These are phyloP conservation scores for Lobosporangium transversale DNA, from an alignment of 192 early-diverging fungal genomes.

Conservation along the genomic window DNA sequence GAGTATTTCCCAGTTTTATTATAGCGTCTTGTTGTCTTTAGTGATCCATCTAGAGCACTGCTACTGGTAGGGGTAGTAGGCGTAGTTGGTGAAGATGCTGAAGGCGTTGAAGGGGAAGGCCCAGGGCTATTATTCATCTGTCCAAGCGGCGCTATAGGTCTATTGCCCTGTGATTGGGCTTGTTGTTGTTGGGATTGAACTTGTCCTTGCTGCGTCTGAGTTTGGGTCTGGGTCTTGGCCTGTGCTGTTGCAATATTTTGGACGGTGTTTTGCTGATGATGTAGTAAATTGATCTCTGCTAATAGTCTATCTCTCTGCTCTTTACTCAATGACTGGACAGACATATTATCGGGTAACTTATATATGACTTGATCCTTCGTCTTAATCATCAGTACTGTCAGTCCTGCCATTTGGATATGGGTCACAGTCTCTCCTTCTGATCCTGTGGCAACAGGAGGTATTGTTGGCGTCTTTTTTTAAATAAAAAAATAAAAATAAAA, in stretches of 20 bases:
- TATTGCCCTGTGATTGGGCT: constrained; percentile 14
- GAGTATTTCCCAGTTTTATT: constrained; percentile 71
- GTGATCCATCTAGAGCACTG: not conserved
- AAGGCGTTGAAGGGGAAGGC: not conserved
- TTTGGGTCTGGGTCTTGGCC: constrained; percentile 40
- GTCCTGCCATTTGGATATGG: constrained; percentile 54
- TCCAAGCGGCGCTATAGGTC: constrained; percentile 23
- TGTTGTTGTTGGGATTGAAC: constrained; percentile 29
- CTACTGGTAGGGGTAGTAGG: constrained; percentile 14
- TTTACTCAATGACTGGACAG: constrained; percentile 54
- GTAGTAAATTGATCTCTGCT: constrained; percentile 59
- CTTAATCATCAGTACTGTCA: constrained; percentile 56
- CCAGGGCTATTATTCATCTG: not conserved
- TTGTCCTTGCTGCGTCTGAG: constrained; percentile 26
- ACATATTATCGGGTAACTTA: constrained; percentile 66
- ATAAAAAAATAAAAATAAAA: not conserved
- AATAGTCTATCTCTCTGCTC: constrained; percentile 56
- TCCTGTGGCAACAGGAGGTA: not conserved
- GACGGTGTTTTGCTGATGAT: constrained; percentile 50
- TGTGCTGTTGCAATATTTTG: constrained; percentile 37
- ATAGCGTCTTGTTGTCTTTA: constrained; percentile 64
- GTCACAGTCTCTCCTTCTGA: constrained; percentile 45
- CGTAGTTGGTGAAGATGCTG: constrained; percentile 23
- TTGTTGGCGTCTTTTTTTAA: constrained; percentile 4
- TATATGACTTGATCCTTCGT: constrained; percentile 63